Conservation (phyloP, 1,139 yeast species). For the Waltiozyma sp. region DNA sequence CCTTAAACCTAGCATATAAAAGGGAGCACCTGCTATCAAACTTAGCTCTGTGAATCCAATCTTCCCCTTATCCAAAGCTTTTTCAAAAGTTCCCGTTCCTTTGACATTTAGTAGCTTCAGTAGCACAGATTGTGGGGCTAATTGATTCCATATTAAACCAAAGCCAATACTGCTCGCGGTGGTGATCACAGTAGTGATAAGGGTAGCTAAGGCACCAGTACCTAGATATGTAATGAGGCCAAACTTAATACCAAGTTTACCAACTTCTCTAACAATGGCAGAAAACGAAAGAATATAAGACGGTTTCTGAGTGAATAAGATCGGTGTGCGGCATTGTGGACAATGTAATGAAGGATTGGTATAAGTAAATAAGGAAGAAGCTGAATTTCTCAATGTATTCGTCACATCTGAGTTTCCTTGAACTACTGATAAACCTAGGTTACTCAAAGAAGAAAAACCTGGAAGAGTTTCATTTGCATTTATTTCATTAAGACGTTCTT, state of each 20-base stretch:
- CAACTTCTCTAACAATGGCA: neutral
- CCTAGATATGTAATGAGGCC: neutral
- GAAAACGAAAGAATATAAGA: neutral
- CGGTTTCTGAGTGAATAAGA: neutral
- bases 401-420: slow-evolving; percentile 3
- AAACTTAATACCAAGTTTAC: neutral
- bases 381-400: slow-evolving; percentile 6
- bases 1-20: slow-evolving; percentile 14
- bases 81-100: slow-evolving; percentile 13
- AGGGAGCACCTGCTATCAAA: slow-evolving; percentile 20
- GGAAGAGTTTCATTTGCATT: slow-evolving; percentile 1
- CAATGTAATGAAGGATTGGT: neutral
- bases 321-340: neutral
- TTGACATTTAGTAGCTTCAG: neutral
- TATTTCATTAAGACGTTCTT: slow-evolving; percentile 9
- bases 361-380: neutral
- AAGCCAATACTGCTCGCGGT: neutral
- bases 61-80: slow-evolving; percentile 21
- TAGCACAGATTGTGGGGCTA: neutral
- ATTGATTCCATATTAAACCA: neutral
- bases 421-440: slow-evolving; percentile 4
- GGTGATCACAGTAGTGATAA: neutral
- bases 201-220: neutral
- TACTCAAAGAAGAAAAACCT: slow-evolving; percentile 7
- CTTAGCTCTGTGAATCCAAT: slow-evolving; percentile 16